Base-by-base conservation (phyloP, 2,329 filamentous ascomycete species). In the Diplodia scrobiculata region DNA sequence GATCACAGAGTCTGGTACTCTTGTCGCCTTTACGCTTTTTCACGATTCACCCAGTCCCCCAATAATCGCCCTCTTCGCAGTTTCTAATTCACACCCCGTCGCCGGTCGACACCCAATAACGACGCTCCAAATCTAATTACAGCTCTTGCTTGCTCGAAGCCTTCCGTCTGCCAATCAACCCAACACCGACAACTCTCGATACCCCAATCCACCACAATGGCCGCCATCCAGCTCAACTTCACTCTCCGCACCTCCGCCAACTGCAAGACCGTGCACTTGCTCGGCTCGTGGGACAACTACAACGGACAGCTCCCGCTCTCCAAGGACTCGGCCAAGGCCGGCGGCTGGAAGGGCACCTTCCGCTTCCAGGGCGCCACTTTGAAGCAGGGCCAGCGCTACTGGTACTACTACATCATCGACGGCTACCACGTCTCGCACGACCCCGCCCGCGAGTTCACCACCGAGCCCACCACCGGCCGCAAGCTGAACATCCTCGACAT, bases 331-430 rank as follows among this genome's bases (percentile, higher is more conserved):
- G 89, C 89, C 81, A 97, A 97, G 84, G 87, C 90, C 66, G 92
- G 92, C 77, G 90, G 90, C 73, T 98, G 94, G 92, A 91, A 93
- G 79, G 95, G 94, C 76, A 96, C 92, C 75, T 97, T 99, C 85
- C 90, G 92, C 82, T 97, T 99, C 83, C 91, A 95, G 82, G 90
- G 89, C 77, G 82, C 87, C 69, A 94, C 91, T 68, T 86, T 98
- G 74, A 89, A 94, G 84, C 84, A 91, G 73, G 92, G 94, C 78
- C 88, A 91, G 78, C 89, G 94, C 78, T 98, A 98, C 88, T 99
- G 95, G 95, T 99, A 98, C 89, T 99, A 99, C 88, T 99, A 97
- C 86, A 97, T 98, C 88, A 95, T 98, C 80, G 95, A 99, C 79
- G 95, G 95, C 73, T 97, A 97, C 87, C 93, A 97, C 80, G 90